Evolutionary conservation across 2,329 filamentous ascomycete species (phyloP).

Genomic region (Claviceps digitariae): DNA sequence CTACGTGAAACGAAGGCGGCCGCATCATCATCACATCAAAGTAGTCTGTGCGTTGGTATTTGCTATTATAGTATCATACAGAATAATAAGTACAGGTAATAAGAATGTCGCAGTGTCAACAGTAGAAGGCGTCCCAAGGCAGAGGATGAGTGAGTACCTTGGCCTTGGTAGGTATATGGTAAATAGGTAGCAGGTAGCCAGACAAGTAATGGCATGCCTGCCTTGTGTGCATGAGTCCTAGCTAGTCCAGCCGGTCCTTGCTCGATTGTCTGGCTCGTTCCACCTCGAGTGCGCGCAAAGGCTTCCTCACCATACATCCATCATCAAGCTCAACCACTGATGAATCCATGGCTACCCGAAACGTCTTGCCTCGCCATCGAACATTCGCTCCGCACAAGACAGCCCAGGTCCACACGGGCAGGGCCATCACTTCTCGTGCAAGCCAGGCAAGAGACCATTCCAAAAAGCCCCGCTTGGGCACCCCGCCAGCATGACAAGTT

Average conservation of each 20-base stretch:
- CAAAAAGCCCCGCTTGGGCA: conserved; percentile 40
- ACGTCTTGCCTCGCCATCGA: conserved; percentile 71
- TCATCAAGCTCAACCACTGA: conserved; percentile 42
- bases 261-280: conserved; percentile 11
- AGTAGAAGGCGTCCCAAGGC: background rate
- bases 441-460: conserved; percentile 77
- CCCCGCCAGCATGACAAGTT: conserved; percentile 21
- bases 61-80: too few species aligned
- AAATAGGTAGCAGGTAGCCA: too few species aligned
- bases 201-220: background rate
- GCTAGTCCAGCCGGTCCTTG: conserved; percentile 15
- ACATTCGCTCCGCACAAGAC: conserved; percentile 81
- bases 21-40: too few species aligned
- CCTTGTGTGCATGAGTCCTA: too few species aligned
- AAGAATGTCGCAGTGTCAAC: too few species aligned
- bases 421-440: conserved; percentile 65
- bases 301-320: background rate
- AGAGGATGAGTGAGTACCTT: too few species aligned
- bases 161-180: too few species aligned
- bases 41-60: too few species aligned
- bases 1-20: too few species aligned
- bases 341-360: conserved; percentile 74
- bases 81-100: too few species aligned
- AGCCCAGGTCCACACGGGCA: conserved; percentile 85
- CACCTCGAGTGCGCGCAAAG: conserved; percentile 10